These are phyloP conservation scores for Cochlearia excelsa DNA, from an alignment of 345 rosid species.

Conservation along the genomic window DNA sequence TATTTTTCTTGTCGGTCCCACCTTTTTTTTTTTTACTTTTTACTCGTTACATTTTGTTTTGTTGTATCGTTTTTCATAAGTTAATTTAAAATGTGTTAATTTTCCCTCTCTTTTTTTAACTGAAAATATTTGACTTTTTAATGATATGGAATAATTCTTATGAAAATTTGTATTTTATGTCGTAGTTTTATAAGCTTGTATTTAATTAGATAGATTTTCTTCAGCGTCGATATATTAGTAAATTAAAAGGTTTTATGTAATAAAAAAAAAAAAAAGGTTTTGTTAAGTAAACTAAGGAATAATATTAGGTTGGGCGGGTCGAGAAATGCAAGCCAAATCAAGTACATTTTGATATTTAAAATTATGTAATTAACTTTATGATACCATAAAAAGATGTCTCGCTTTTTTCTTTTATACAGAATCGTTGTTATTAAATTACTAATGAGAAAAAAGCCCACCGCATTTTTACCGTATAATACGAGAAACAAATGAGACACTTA, in stretches of 20 bases:
- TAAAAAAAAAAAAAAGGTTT: background rate
- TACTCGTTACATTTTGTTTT: background rate
- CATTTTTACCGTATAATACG: slow-evolving; percentile 19
- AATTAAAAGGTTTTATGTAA: background rate
- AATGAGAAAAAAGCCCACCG: background rate
- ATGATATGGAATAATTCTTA: background rate
- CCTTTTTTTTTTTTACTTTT: background rate
- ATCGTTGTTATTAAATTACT: slow-evolving; percentile 2
- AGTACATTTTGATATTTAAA: slow-evolving; percentile 12
- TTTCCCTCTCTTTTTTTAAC: slow-evolving; percentile 3
- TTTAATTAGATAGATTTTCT: background rate
- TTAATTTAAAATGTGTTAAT: slow-evolving; percentile 4
- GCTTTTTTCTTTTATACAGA: slow-evolving; percentile 13
- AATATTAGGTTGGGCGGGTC: slow-evolving; percentile 26
- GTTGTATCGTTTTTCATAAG: slow-evolving; percentile 1
- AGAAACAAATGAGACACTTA: slow-evolving; percentile 24
- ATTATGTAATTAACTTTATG: slow-evolving; percentile 1
- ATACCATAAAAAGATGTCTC: slow-evolving; percentile 18
- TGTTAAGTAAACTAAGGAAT: slow-evolving; percentile 4
- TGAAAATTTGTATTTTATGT: background rate
- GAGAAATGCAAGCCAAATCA: slow-evolving; percentile 13
- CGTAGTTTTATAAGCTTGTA: background rate
- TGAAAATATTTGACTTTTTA: background rate
- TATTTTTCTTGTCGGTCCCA: slow-evolving; percentile 33
- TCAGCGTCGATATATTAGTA: background rate